A percentile compares a stretch with the other conserved stretches of the same genome.
phyloP scores from a whole-genome alignment of 2,329 filamentous ascomycete genomes.

The Talaromyces sp. region DNA sequence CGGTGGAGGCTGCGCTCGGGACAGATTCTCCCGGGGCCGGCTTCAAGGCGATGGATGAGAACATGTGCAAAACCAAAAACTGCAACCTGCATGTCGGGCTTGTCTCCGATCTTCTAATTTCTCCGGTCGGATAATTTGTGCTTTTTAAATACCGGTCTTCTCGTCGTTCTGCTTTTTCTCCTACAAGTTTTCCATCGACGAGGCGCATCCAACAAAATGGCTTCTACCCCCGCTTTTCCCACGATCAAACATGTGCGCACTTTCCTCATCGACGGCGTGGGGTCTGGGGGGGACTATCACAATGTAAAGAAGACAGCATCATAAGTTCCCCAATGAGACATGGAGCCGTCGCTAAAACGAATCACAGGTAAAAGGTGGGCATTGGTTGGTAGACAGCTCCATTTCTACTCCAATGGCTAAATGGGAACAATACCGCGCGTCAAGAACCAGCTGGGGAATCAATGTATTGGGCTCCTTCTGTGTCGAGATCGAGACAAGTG shows the following conservation, averaged over 20 bases:
- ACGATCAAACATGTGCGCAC: constrained; percentile 43
- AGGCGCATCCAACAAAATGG: constrained; percentile 21
- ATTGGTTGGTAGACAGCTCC: constrained; percentile 84
- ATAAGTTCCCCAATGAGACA: background rate
- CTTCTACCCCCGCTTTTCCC: constrained; percentile 32
- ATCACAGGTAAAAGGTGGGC: constrained; percentile 42
- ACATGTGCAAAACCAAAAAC: background rate
- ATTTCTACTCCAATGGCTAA: constrained; percentile 90
- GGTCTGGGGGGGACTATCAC: constrained; percentile 63
- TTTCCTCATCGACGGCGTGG: constrained; percentile 44
- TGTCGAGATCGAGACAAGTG: constrained; percentile 79
- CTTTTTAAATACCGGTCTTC: background rate
- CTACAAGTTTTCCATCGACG: background rate
- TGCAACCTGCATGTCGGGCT: background rate
- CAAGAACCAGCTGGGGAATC: constrained; percentile 89
- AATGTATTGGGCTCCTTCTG: constrained; percentile 92
- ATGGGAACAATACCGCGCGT: constrained; percentile 83
- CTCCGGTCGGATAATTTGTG: background rate
- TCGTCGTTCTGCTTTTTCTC: background rate
- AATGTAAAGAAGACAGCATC: constrained; percentile 62
- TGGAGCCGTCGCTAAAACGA: background rate
- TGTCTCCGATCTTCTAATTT: background rate
- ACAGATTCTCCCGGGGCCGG: constrained; percentile 4
- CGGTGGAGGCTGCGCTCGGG: constrained; percentile 2
- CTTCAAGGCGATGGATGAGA: background rate